Evolutionary conservation across 2,329 filamentous ascomycete species (phyloP).

Genomic region (Penicillium sp.): DNA sequence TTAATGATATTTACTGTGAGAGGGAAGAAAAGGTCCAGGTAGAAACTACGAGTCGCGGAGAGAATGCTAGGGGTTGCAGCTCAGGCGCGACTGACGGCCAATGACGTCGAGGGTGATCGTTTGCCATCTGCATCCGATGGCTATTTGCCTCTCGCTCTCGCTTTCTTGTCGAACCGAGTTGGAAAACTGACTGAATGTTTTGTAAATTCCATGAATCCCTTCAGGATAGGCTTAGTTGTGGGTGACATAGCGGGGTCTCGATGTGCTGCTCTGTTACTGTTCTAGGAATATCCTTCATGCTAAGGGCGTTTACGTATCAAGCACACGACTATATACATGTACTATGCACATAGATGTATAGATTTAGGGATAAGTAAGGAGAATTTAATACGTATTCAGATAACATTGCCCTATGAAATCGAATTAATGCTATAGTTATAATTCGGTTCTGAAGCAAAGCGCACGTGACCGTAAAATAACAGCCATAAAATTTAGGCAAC

Average conservation of each 20-base stretch:
- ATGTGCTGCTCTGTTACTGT: too few species aligned
- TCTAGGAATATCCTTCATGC: background rate
- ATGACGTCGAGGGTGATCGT: constrained; percentile 6
- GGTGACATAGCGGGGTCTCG: background rate
- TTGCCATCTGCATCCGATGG: background rate
- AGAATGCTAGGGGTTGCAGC: background rate
- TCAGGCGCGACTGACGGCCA: constrained; percentile 6
- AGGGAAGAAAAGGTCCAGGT: background rate
- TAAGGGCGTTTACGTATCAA: background rate
- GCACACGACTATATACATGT: too few species aligned
- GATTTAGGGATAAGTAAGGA: too few species aligned
- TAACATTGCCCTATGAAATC: background rate
- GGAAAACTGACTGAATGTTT: background rate
- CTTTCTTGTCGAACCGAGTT: background rate
- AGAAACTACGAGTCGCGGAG: background rate
- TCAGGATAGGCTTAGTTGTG: background rate
- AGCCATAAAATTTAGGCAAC: background rate
- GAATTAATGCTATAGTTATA: background rate
- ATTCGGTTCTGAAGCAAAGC: background rate
- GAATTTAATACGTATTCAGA: background rate
- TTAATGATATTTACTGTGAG: background rate
- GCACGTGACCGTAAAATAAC: background rate
- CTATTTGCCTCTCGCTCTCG: background rate
- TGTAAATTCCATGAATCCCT: background rate
- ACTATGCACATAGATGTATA: too few species aligned